These are phyloP conservation scores for Pythium sukuiense DNA, from an alignment of 352 stramenopile species.

Conservation along the genomic window DNA sequence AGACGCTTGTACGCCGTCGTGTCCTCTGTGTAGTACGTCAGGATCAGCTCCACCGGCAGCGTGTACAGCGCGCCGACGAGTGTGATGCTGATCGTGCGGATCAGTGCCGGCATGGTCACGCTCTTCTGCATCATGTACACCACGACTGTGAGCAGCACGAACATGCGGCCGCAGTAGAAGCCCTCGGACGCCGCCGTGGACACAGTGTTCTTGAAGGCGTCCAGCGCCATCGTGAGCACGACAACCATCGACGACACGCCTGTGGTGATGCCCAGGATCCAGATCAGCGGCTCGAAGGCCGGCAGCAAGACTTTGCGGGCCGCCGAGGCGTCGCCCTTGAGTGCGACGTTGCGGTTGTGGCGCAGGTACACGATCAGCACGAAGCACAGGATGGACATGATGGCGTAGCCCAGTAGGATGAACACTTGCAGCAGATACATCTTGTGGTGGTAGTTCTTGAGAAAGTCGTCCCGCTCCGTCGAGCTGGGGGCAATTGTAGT, in stretches of 20 bases:
- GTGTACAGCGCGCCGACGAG: slow-evolving; percentile 41
- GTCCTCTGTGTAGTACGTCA: slow-evolving; percentile 24
- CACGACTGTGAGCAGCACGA: slow-evolving; percentile 52
- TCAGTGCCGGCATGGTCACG: slow-evolving; percentile 53
- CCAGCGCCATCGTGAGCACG: slow-evolving; percentile 27
- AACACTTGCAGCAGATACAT: slow-evolving; percentile 16
- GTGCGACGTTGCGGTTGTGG: slow-evolving; percentile 46
- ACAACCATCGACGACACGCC: slow-evolving; percentile 23
- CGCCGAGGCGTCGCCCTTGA: slow-evolving; percentile 46
- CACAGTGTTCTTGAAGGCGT: slow-evolving; percentile 34
- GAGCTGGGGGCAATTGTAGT: neutral
- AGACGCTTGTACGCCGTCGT: neutral
- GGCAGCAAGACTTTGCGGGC: slow-evolving; percentile 67
- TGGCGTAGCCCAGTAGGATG: slow-evolving; percentile 22
- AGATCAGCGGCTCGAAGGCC: slow-evolving; percentile 64
- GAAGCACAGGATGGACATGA: slow-evolving; percentile 27
- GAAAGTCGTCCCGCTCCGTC: neutral
- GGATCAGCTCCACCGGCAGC: slow-evolving; percentile 23
- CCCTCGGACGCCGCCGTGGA: slow-evolving; percentile 23
- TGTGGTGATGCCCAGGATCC: slow-evolving; percentile 17
- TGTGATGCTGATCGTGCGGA: slow-evolving; percentile 44
- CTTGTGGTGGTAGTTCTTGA: slow-evolving; percentile 18
- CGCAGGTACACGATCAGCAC: slow-evolving; percentile 53
- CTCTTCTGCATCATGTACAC: slow-evolving; percentile 63
- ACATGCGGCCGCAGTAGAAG: slow-evolving; percentile 38